Base-by-base conservation (phyloP, 1,284 basidiomycete species). In the Gomphus sp. region DNA sequence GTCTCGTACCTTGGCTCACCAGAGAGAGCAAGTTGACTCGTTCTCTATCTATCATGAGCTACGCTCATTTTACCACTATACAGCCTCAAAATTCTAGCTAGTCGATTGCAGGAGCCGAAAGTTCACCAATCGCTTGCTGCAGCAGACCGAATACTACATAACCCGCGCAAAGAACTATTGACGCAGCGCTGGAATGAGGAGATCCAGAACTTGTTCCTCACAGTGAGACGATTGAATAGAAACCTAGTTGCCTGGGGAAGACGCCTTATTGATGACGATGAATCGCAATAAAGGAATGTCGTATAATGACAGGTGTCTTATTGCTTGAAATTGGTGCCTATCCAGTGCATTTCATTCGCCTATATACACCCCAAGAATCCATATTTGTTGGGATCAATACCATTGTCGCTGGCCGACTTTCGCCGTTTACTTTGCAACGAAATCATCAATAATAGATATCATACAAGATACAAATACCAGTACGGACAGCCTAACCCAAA, bases 121-220 rank as follows among this genome's bases (percentile, higher is more conserved):
- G 56, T 58, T 18, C 22, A 48, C 16, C 39, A 18, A 43, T 37
- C 57, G 4, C 57, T 37, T 4, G 44, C 57, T 25, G 57, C 57
- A 25, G 49, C 50, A 7, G 49, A 33, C 28, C 39, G 57, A 5
- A 58, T 58, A 8, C 37, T 8, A 6, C 37, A 52, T n/a, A 58
- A 58, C 41, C 50, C 57, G 10, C 51, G 51, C 10, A 58, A 33
- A 44, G 34, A 39, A 22, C 14, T 58, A 12, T 18, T 58, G 18
- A 58, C 44, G 44, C 57, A 58, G 47, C 49, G 57, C 31, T 58
- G 57, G 57, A 58, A 58, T 36, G 57, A 58, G 25, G 57, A 58
- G 45, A 53, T 58, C 18, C 50, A 43, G 25, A 51, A 36, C 11
- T 36, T 58, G 22, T 58, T 58, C 34, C 25, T 33, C 37, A 36